Base-by-base conservation (phyloP, 1,284 basidiomycete genomes). In the Pseudozyma sp. region DNA sequence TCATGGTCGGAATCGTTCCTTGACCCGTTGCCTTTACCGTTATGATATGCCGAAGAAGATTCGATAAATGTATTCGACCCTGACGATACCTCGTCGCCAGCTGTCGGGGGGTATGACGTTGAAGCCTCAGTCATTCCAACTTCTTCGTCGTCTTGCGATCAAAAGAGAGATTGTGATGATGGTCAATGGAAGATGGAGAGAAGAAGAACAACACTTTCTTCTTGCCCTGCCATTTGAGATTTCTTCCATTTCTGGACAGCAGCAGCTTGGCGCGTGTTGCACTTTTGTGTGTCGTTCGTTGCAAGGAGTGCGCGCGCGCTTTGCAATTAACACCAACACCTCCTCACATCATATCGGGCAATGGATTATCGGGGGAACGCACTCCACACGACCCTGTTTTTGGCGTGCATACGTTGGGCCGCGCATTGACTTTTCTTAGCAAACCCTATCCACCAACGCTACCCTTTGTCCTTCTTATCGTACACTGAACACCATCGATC, bases 1-100 rank as follows among this genome's bases (percentile, higher is more conserved):
- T 50, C 55, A 21, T 58, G 19, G 25, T 64, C 18, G 7, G 13
- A 43, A 39, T 50, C 18, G 19, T 45, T 42, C 18, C 45, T 54
- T 13, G 59, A 50, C 25, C 25, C 25, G 25, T 31, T 31, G 25
- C 25, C 25, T 34, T 25, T 45, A 7, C 50, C 66, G 2, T 25
- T 19, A 3, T 64, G 68, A 13, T 64, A 57, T 18, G 68, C 61
- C 6, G 68, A 52, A 25, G 57, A 53, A 6, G 68, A 70, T 8
- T 70, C 67, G 57, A 70, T 70, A 39, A 70, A 64, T 2, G 67
- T 70, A 1, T 43, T 47, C 19, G 45, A 47, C 10, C 19, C 44
- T 4, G 60, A 49, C 3, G 38, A 43, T 5, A 31, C 25, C 25
- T 31, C 25, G 6, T 59, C 60, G n/a, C 36, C 42, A 4, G 45